A percentile compares a stretch with the other conserved stretches of the same genome.
Conservation (phyloP, 116 monocot genomes). For the Posidonia oceanica region DNA sequence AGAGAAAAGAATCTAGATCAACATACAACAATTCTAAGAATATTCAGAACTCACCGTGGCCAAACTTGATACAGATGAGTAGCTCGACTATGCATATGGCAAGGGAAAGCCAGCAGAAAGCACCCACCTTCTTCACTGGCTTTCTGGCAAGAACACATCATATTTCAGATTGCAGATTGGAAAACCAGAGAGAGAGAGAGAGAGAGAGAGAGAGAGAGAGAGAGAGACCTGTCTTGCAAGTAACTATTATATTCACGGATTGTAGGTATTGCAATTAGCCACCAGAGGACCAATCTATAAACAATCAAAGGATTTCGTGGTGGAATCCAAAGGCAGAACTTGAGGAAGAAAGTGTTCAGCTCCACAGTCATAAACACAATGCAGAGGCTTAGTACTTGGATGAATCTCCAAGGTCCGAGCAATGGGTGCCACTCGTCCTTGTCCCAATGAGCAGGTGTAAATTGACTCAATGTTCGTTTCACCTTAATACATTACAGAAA, state of each 20-base stretch:
- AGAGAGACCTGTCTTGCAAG: slow-evolving; percentile 83
- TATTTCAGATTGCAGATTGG: background rate
- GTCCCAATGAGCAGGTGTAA: slow-evolving; percentile 96
- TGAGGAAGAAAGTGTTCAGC: slow-evolving; percentile 96
- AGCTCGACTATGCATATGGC: slow-evolving; percentile 98
- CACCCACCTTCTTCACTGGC: slow-evolving; percentile 85
- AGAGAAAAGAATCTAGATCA: background rate
- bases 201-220: background rate
- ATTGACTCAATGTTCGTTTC: slow-evolving; percentile 87
- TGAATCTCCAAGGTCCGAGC: slow-evolving; percentile 89
- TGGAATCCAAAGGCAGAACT: slow-evolving; percentile 95
- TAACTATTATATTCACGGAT: slow-evolving; percentile 98
- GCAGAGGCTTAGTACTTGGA: slow-evolving; percentile 82
- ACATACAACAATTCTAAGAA: background rate
- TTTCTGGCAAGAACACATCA: slow-evolving; percentile 26
- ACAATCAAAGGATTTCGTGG: slow-evolving; percentile 78
- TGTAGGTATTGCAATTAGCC: slow-evolving; percentile 95
- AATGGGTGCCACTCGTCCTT: slow-evolving; percentile 96
- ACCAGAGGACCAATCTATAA: slow-evolving; percentile 85
- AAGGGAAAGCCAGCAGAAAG: slow-evolving; percentile 95
- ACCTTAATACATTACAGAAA: slow-evolving; percentile 33
- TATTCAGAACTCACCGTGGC: slow-evolving; percentile 44
- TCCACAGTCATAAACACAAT: slow-evolving; percentile 83
- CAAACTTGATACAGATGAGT: slow-evolving; percentile 86
- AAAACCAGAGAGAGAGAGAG: background rate